These are phyloP conservation scores for Jimgerdemannia flammicorona DNA, from an alignment of 192 early-diverging fungal species.

Conservation along the genomic window DNA sequence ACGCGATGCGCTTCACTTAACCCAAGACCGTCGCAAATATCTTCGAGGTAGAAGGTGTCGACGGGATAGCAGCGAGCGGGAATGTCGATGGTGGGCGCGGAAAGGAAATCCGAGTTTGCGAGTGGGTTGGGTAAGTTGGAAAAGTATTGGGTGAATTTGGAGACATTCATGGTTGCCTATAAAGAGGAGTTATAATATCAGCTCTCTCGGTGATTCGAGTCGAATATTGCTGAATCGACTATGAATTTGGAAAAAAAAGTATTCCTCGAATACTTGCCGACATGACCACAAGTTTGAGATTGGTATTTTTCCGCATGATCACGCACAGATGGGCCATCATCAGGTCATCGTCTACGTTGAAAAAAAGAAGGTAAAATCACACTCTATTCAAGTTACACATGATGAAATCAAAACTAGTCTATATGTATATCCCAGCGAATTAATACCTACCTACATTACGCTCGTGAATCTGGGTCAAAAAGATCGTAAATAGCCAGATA, in stretches of 20 bases:
- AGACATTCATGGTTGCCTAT: slow-evolving; percentile 10
- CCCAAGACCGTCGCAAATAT: slow-evolving; percentile 14
- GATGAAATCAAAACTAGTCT: not conserved
- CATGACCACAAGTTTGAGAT: slow-evolving; percentile 28
- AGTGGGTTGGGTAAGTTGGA: slow-evolving; percentile 6
- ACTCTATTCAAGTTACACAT: no score
- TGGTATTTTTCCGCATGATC: slow-evolving; percentile 13
- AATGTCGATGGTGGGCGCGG: slow-evolving; percentile 22
- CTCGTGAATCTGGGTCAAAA: slow-evolving; percentile 18
- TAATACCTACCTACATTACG: slow-evolving; percentile 15
- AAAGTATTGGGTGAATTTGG: slow-evolving; percentile 20
- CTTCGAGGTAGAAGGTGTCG: slow-evolving; percentile 20
- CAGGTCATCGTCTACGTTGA: slow-evolving; percentile 20
- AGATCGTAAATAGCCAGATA: not conserved
- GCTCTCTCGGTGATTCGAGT: no score
- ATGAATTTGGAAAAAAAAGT: no score
- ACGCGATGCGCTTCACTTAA: not conserved
- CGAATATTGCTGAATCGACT: no score
- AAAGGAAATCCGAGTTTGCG: not conserved
- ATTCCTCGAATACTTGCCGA: slow-evolving; percentile 13
- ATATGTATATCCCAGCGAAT: not conserved
- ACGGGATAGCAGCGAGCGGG: slow-evolving; percentile 17
- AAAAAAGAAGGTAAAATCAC: not conserved
- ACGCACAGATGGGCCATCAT: slow-evolving; percentile 22
- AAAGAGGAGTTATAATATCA: no score